phyloP scores from a whole-genome alignment of 306 rosid genomes.

The Rosa persica region DNA sequence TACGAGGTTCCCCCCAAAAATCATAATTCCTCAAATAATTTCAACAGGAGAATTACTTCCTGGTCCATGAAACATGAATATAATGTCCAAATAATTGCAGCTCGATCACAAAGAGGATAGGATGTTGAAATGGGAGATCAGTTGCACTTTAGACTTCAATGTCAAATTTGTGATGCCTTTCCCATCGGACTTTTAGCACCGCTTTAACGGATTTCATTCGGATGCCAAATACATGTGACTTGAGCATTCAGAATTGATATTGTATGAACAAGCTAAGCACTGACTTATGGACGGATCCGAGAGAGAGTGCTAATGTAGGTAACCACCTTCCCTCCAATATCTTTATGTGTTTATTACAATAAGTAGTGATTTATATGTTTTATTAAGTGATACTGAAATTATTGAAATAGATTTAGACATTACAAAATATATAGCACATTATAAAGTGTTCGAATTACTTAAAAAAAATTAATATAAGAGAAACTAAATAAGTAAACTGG shows the following conservation, averaged over 20 bases:
- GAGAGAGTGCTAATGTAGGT: background rate
- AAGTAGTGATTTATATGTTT: background rate
- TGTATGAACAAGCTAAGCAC: background rate
- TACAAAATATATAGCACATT: background rate
- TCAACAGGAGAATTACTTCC: slow-evolving; percentile 13
- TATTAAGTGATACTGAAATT: background rate
- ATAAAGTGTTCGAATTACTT: background rate
- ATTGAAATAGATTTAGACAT: background rate
- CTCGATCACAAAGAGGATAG: background rate
- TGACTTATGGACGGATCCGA: background rate
- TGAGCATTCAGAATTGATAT: background rate
- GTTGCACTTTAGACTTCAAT: background rate
- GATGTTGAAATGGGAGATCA: slow-evolving; percentile 2
- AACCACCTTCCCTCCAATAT: background rate
- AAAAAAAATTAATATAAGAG: background rate
- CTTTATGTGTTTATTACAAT: background rate
- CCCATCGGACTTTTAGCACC: background rate
- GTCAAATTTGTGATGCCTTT: background rate
- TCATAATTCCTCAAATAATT: slow-evolving; percentile 6
- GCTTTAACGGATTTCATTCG: background rate
- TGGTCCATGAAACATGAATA: background rate
- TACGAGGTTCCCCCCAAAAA: slow-evolving; percentile 11
- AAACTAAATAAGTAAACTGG: background rate
- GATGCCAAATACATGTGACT: background rate
- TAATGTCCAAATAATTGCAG: background rate